phyloP scores from a whole-genome alignment of 1,139 yeast genomes.

The Suhomyces ambrosiae region DNA sequence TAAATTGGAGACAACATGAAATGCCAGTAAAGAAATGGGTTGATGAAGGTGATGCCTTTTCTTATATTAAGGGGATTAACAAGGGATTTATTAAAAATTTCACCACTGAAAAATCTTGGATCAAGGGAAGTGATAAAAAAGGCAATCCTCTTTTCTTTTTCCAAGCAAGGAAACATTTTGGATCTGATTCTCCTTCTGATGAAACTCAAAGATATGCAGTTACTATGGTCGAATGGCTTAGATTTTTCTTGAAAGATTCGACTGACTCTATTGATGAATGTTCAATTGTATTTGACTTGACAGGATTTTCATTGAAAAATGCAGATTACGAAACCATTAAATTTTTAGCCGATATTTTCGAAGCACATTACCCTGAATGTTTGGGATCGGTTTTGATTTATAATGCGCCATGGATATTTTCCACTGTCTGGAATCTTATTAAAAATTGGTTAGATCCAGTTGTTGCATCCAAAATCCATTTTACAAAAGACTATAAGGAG shows the following conservation, averaged over 20 bases:
- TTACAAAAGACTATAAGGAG: slow-evolving; percentile 42
- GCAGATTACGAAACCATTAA: slow-evolving; percentile 49
- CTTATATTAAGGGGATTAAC: slow-evolving; percentile 33
- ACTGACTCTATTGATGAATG: slow-evolving; percentile 40
- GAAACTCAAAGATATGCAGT: slow-evolving; percentile 46
- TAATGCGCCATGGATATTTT: slow-evolving; percentile 55
- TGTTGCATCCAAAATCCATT: slow-evolving; percentile 48
- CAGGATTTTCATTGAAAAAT: slow-evolving; percentile 49
- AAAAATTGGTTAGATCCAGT: slow-evolving; percentile 52
- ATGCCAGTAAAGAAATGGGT: slow-evolving; percentile 36
- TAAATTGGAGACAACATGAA: slow-evolving; percentile 41
- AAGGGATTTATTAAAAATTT: slow-evolving; percentile 43
- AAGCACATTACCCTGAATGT: slow-evolving; percentile 52
- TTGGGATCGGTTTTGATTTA: slow-evolving; percentile 44
- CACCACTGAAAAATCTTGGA: slow-evolving; percentile 40
- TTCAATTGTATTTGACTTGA: slow-evolving; percentile 47
- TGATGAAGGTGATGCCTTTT: slow-evolving; percentile 43
- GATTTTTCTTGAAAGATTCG: slow-evolving; percentile 40
- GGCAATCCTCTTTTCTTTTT: slow-evolving; percentile 43
- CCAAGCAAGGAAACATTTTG: slow-evolving; percentile 44
- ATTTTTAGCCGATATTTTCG: slow-evolving; percentile 48
- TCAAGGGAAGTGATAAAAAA: slow-evolving; percentile 42
- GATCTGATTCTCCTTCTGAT: slow-evolving; percentile 40
- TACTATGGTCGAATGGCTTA: slow-evolving; percentile 43
- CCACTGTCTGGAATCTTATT: slow-evolving; percentile 49